Conservation (phyloP, 1,284 basidiomycete species). For the Malassezia globosa region DNA sequence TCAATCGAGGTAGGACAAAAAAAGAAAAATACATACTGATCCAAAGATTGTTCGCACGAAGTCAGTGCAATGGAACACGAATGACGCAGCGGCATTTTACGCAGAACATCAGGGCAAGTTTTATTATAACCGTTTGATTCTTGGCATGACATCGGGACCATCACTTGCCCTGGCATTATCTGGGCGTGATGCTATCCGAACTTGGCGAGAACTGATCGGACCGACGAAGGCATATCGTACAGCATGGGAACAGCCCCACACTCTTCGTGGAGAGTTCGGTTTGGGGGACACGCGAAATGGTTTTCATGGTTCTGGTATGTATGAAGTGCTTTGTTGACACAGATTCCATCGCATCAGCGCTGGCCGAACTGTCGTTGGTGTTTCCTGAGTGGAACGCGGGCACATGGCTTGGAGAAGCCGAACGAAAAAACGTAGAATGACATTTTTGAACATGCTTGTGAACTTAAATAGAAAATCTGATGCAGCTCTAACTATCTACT, state of each 20-base stretch:
- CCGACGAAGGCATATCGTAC: conserved; percentile 40
- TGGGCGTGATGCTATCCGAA: conserved; percentile 29
- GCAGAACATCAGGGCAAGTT: conserved; percentile 39
- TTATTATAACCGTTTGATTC: conserved; percentile 40
- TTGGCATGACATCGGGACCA: conserved; percentile 37
- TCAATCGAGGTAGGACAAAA: conserved; percentile 22
- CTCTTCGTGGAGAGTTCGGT: conserved; percentile 31
- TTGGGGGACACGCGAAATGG: conserved; percentile 42
- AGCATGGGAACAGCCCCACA: conserved; percentile 26
- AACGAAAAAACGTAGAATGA: background rate
- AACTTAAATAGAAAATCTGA: background rate
- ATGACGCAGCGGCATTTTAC: conserved; percentile 41
- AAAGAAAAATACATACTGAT: too few species aligned
- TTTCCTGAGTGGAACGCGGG: conserved; percentile 14
- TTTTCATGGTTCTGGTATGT: conserved; percentile 36
- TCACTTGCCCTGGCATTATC: conserved; percentile 35
- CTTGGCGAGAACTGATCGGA: conserved; percentile 36
- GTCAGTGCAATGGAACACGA: conserved; percentile 29
- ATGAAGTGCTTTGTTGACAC: background rate
- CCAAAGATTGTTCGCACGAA: conserved; percentile 26
- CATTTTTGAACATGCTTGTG: background rate
- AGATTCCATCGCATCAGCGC: conserved; percentile 9
- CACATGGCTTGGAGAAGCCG: conserved; percentile 8
- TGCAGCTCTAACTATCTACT: conserved; percentile 14
- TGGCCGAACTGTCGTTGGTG: conserved; percentile 4